Evolutionary conservation across 2,329 filamentous ascomycete species (phyloP).

Genomic region (Aspergillus pseudotamarii): DNA sequence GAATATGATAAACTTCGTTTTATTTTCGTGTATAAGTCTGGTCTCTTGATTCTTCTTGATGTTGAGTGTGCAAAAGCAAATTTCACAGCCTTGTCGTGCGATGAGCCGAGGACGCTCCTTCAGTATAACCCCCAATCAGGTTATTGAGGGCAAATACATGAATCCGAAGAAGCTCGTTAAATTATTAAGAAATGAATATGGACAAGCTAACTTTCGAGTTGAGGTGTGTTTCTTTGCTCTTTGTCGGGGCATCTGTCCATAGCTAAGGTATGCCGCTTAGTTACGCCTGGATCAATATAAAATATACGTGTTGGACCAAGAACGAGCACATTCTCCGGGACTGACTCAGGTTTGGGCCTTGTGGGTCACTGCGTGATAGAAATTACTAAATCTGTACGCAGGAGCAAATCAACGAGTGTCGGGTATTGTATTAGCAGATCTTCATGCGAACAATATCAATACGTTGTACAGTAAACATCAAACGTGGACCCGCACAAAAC

Average conservation of each 20-base stretch:
- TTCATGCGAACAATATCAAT: neutral
- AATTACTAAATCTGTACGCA: neutral
- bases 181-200: constrained; percentile 8
- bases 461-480: neutral
- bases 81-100: neutral
- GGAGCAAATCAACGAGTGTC: constrained; percentile 7
- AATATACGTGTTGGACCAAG: constrained; percentile 9
- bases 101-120: neutral
- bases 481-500: neutral
- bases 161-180: constrained; percentile 9
- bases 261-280: constrained; percentile 1
- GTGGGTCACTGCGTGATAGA: neutral
- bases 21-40: neutral
- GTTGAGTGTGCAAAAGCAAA: too few species aligned
- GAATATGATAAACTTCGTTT: neutral
- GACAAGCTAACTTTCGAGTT: constrained; percentile 12
- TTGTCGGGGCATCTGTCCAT: neutral
- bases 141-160: constrained; percentile 13
- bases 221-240: constrained; percentile 5
- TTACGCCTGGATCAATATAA: constrained; percentile 16
- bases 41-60: neutral
- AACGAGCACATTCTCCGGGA: neutral
- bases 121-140: constrained; percentile 1
- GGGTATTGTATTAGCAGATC: neutral
- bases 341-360: neutral